phyloP scores from a whole-genome alignment of 106 monocot genomes.

The Vanilla planifolia region DNA sequence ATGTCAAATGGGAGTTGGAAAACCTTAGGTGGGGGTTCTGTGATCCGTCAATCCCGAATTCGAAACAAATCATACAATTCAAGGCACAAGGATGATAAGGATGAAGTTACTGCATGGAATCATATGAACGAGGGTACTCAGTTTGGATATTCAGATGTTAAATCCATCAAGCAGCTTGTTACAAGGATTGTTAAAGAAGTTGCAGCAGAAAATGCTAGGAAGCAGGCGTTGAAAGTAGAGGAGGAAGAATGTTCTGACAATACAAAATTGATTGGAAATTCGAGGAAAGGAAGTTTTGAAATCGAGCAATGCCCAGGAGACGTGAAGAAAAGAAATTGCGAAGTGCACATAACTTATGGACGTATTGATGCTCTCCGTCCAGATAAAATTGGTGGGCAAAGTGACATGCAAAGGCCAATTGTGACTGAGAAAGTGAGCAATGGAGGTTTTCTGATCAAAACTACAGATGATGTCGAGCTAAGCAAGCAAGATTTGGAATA shows the following conservation, averaged over 20 bases:
- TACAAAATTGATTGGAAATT: neutral
- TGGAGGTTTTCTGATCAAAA: neutral
- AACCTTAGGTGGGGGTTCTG: neutral
- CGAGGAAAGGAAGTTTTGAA: neutral
- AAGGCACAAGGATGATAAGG: neutral
- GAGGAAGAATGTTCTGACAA: neutral
- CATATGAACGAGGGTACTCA: neutral
- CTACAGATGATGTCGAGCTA: too few relatives aligned
- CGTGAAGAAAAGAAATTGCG: neutral
- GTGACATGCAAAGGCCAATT: neutral
- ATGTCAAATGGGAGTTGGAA: neutral
- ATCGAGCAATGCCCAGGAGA: neutral
- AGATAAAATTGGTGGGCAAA: neutral
- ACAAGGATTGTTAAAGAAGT: conserved; percentile 9
- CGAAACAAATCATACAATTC: neutral
- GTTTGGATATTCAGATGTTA: conserved; percentile 1
- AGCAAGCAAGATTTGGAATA: neutral
- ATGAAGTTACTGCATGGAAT: neutral
- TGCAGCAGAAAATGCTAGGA: conserved; percentile 3
- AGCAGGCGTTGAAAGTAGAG: neutral
- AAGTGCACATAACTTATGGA: neutral
- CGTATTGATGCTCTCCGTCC: neutral
- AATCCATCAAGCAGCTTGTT: conserved; percentile 7
- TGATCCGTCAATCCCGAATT: neutral
- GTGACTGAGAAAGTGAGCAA: neutral